Evolutionary conservation across 1,139 yeast species (phyloP).

Genomic region (Diutina rugosa): DNA sequence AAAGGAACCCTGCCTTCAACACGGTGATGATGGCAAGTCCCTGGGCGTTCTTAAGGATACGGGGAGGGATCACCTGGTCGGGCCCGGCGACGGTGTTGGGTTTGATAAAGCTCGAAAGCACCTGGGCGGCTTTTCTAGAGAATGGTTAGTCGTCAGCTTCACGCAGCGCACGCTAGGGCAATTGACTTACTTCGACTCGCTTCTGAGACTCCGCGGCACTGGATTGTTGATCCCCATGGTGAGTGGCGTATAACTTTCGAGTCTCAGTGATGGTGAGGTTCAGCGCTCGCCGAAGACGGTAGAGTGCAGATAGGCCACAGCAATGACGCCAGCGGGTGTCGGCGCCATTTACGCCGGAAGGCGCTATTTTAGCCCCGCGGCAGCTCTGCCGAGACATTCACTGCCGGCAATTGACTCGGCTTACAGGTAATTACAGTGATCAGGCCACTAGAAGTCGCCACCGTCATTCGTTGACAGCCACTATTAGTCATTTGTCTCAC

Average conservation of each 20-base stretch:
- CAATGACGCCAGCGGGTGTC: not conserved
- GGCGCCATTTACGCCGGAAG: not conserved
- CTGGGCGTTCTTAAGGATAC: conserved; percentile 75
- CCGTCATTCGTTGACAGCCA: too few species aligned
- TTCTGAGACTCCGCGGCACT: conserved; percentile 77
- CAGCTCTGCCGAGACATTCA: too few species aligned
- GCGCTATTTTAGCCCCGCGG: too few species aligned
- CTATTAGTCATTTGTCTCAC: too few species aligned
- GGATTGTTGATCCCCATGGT: conserved; percentile 76
- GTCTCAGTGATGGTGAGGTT: not conserved
- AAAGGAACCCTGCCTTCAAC: conserved; percentile 87
- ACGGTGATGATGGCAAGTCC: conserved; percentile 90
- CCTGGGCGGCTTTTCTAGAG: conserved; percentile 82
- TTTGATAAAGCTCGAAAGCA: conserved; percentile 77
- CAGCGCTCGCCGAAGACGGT: not conserved
- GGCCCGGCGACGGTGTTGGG: conserved; percentile 94
- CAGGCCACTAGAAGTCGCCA: too few species aligned
- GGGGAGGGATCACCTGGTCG: conserved; percentile 84
- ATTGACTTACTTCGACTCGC: conserved; percentile 66
- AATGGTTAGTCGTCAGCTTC: conserved; percentile 5
- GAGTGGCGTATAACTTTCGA: not conserved
- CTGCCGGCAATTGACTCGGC: too few species aligned
- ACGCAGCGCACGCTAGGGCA: not conserved
- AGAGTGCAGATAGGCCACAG: not conserved
- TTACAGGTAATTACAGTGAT: too few species aligned